phyloP scores from a whole-genome alignment of 371 early-diverging fungal genomes.

The Synchytrium microbalum region DNA sequence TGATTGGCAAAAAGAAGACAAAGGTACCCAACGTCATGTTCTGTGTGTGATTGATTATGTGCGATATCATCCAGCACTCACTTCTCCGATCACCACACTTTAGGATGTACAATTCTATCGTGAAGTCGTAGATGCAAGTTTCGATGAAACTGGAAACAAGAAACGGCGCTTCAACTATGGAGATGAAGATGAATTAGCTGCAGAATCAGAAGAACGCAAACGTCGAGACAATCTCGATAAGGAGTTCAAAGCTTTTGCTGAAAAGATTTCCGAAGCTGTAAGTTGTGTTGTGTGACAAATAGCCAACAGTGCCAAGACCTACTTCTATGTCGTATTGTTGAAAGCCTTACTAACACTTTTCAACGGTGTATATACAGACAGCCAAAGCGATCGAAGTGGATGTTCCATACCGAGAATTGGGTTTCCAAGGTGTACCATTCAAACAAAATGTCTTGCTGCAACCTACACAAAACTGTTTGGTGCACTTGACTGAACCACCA shows the following conservation, averaged over 20 bases:
- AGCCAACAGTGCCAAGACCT: not conserved
- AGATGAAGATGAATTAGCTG: slow-evolving; percentile 94
- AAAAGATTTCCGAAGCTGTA: slow-evolving; percentile 79
- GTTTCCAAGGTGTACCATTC: slow-evolving; percentile 96
- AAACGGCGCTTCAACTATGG: slow-evolving; percentile 85
- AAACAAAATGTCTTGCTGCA: slow-evolving; percentile 91
- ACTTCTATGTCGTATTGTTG: not conserved
- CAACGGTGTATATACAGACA: slow-evolving; percentile 36
- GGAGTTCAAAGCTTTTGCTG: slow-evolving; percentile 92
- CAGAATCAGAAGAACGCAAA: slow-evolving; percentile 89
- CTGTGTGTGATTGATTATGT: not conserved
- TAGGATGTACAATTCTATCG: slow-evolving; percentile 98
- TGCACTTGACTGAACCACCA: slow-evolving; percentile 96
- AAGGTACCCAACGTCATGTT: slow-evolving; percentile 40
- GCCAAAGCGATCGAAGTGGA: slow-evolving; percentile 84
- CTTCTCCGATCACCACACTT: not conserved
- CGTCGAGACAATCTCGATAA: slow-evolving; percentile 82
- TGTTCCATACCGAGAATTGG: slow-evolving; percentile 87
- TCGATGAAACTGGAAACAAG: slow-evolving; percentile 97
- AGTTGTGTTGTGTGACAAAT: not conserved
- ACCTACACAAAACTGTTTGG: slow-evolving; percentile 92
- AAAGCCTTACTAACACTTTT: not conserved
- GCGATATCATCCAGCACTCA: not conserved
- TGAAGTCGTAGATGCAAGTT: slow-evolving; percentile 90
- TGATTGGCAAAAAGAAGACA: slow-evolving; percentile 97